These are phyloP conservation scores for Abelmoschus esculentus DNA, from an alignment of 345 rosid species.

Conservation along the genomic window DNA sequence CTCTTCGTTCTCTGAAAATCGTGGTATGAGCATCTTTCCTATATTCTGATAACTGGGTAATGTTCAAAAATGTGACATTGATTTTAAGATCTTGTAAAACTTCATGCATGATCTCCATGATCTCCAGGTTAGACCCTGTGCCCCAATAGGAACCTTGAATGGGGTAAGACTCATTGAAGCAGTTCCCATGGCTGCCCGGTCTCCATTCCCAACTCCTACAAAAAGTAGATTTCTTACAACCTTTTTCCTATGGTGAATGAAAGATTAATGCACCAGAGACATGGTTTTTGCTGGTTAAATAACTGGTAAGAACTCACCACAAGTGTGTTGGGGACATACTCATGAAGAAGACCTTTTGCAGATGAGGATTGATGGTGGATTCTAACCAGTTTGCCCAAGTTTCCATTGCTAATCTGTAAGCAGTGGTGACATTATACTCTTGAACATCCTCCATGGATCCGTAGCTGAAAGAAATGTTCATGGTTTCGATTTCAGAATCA, in stretches of 20 bases:
- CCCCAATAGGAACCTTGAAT: conserved; percentile 67
- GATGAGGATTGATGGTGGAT: conserved; percentile 46
- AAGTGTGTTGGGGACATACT: conserved; percentile 91
- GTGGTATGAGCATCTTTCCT: conserved; percentile 82
- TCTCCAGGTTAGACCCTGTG: conserved; percentile 69
- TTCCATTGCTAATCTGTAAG: conserved; percentile 66
- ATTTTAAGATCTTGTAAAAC: conserved; percentile 36
- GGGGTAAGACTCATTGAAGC: conserved; percentile 69
- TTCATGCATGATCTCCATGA: conserved; percentile 56
- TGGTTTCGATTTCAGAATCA: not conserved
- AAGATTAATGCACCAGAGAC: not conserved
- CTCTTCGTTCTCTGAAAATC: conserved; percentile 71
- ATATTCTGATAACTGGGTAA: conserved; percentile 73
- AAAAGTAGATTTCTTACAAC: not conserved
- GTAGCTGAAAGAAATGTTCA: conserved; percentile 31
- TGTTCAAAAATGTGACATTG: conserved; percentile 55
- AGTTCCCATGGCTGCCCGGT: conserved; percentile 62
- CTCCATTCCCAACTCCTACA: conserved; percentile 97
- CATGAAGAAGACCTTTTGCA: conserved; percentile 79
- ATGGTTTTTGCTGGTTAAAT: not conserved
- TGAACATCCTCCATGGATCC: conserved; percentile 36
- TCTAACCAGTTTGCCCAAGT: conserved; percentile 87
- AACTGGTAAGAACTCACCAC: conserved; percentile 40
- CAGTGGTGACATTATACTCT: conserved; percentile 64
- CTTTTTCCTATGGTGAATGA: not conserved